These are phyloP conservation scores for Leishmania mexicana DNA, from an alignment of 208 protist genomes.

Conservation along the genomic window DNA sequence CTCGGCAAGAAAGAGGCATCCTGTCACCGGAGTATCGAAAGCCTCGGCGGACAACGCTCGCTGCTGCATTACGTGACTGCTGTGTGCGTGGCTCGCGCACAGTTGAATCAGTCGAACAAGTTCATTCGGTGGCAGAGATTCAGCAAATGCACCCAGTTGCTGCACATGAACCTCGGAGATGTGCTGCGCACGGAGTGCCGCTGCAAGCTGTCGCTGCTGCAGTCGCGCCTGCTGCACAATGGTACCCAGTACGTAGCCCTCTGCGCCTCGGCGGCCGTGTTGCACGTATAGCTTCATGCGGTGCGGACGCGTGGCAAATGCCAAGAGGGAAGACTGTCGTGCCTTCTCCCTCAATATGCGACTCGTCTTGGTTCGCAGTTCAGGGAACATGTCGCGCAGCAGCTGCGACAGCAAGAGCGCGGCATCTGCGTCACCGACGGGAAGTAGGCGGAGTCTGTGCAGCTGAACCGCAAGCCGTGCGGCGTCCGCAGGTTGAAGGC, in stretches of 20 bases:
- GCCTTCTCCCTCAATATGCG: slow-evolving; percentile 49
- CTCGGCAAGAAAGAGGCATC: slow-evolving; percentile 57
- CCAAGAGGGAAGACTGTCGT: slow-evolving; percentile 64
- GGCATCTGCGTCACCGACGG: slow-evolving; percentile 20
- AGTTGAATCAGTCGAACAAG: slow-evolving; percentile 52
- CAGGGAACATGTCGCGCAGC: slow-evolving; percentile 63
- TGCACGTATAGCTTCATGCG: slow-evolving; percentile 50
- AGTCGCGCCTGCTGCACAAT: slow-evolving; percentile 68
- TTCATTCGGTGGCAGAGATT: slow-evolving; percentile 31
- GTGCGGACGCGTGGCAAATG: slow-evolving; percentile 73
- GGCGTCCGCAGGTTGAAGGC: slow-evolving; percentile 16
- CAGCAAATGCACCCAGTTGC: slow-evolving; percentile 32
- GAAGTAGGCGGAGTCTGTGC: slow-evolving; percentile 48
- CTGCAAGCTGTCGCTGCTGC: slow-evolving; percentile 70
- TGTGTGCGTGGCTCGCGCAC: slow-evolving; percentile 19
- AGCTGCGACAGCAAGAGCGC: slow-evolving; percentile 38
- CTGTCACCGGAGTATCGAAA: slow-evolving; percentile 40
- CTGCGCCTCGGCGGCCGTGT: slow-evolving; percentile 29
- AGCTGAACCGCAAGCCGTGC: slow-evolving; percentile 31
- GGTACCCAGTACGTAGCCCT: slow-evolving; percentile 53
- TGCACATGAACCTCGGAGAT: slow-evolving; percentile 41
- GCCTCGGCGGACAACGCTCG: neutral
- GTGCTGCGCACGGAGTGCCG: slow-evolving; percentile 58
- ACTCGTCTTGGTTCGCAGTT: slow-evolving; percentile 75
- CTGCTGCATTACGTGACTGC: neutral